Percentiles rank a stretch among this genome's conserved stretches.
These are phyloP conservation scores for Rhododendron griersonianum DNA, from an alignment of 148 eudicot species.

Conservation along the genomic window DNA sequence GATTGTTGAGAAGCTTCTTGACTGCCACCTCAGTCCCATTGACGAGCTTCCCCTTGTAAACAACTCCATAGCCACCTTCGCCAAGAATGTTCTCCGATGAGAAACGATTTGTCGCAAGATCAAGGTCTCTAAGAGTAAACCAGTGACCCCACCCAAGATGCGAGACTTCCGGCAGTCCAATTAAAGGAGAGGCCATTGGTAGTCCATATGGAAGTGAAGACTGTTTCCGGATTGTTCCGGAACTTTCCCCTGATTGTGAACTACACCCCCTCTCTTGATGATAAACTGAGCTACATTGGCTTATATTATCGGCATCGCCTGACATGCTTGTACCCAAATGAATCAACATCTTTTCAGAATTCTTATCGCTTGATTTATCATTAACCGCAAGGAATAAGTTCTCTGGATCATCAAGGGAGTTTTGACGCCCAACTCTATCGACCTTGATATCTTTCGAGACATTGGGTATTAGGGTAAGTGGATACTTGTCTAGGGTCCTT, in stretches of 20 bases:
- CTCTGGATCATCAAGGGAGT: conserved; percentile 44
- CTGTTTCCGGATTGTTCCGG: conserved; percentile 54
- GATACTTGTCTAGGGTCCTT: conserved; percentile 33
- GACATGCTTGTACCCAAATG: conserved; percentile 76
- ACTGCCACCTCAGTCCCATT: conserved; percentile 88
- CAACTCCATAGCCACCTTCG: conserved; percentile 94
- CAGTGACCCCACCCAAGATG: conserved; percentile 97
- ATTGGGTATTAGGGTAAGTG: conserved; percentile 62
- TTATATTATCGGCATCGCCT: conserved; percentile 67
- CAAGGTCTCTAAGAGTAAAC: conserved; percentile 92
- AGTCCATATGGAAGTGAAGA: conserved; percentile 42
- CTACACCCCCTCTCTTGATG: conserved; percentile 64
- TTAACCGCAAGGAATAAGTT: conserved; percentile 30
- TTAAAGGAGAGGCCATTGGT: conserved; percentile 65
- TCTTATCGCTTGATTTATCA: conserved; percentile 58
- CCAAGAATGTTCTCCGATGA: conserved; percentile 65
- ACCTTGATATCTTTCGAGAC: conserved; percentile 76
- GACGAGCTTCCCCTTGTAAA: conserved; percentile 60
- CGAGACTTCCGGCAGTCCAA: conserved; percentile 83
- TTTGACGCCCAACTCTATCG: conserved; percentile 51
- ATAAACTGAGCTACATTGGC: conserved; percentile 77
- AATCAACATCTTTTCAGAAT: conserved; percentile 64
- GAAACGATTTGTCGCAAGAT: conserved; percentile 65
- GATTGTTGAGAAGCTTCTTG: conserved; percentile 82
- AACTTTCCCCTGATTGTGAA: conserved; percentile 80